Percentiles rank a stretch among this genome's conserved stretches.
Conservation (phyloP, 768 basidiomycete species). For the Trametes gibbosa region DNA sequence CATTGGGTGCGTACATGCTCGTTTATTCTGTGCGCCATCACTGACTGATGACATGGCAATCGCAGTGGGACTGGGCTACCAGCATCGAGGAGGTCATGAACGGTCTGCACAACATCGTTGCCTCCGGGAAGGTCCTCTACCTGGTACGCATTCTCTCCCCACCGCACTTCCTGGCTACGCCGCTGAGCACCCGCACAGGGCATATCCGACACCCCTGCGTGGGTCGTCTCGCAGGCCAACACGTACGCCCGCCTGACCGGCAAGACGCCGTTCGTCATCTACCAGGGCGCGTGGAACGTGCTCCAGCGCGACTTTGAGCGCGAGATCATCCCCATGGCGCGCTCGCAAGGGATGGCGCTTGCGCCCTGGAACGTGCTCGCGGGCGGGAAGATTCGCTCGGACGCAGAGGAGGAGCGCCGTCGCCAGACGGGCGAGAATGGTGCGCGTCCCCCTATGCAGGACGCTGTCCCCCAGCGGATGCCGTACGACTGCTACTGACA, state of each 20-base stretch:
- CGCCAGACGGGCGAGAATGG: conserved; percentile 33
- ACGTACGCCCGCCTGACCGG: conserved; percentile 36
- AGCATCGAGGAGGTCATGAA: conserved; percentile 41
- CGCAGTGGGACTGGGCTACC: conserved; percentile 37
- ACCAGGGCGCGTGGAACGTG: conserved; percentile 35
- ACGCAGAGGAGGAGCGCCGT: conserved; percentile 33
- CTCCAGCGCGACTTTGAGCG: conserved; percentile 38
- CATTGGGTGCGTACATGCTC: conserved; percentile 50
- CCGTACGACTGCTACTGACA: conserved; percentile 10
- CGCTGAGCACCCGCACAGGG: conserved; percentile 3
- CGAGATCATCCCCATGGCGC: conserved; percentile 35
- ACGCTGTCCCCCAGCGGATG: not conserved
- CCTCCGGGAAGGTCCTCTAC: conserved; percentile 42
- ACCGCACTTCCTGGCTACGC: not conserved
- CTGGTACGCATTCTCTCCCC: conserved; percentile 7
- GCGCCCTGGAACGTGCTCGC: conserved; percentile 42
- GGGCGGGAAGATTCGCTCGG: conserved; percentile 38
- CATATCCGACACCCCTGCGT: conserved; percentile 32
- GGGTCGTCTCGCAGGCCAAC: conserved; percentile 35
- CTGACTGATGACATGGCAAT: not conserved
- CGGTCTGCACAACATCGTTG: conserved; percentile 40
- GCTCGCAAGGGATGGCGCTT: conserved; percentile 32
- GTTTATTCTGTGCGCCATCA: not conserved
- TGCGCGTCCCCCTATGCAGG: not conserved
- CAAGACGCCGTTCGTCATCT: conserved; percentile 40